phyloP scores from a whole-genome alignment of 345 rosid genomes.

The Reutealis trisperma region DNA sequence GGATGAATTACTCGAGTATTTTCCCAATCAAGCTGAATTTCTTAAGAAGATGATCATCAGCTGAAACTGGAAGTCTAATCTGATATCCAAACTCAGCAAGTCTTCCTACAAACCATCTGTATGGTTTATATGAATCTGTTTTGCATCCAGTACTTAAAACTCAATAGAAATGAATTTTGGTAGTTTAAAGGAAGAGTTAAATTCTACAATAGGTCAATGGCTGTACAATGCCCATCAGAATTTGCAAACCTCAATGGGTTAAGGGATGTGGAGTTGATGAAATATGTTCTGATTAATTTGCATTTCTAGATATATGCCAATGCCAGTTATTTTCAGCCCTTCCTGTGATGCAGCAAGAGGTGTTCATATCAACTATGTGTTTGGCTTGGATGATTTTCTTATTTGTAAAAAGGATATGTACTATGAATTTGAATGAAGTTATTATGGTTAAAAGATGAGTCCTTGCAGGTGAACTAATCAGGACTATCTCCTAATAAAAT shows the following conservation, averaged over 20 bases:
- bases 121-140: not conserved
- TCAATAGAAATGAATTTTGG: slow-evolving; percentile 1
- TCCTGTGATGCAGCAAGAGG: too few relatives aligned
- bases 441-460: too few relatives aligned
- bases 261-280: too few relatives aligned
- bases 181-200: not conserved
- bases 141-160: not conserved
- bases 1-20: slow-evolving; percentile 81
- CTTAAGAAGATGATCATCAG: slow-evolving; percentile 85
- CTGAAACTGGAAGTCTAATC: slow-evolving; percentile 35
- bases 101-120: not conserved
- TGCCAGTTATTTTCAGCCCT: too few relatives aligned
- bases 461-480: too few relatives aligned
- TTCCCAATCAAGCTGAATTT: slow-evolving; percentile 75
- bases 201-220: not conserved
- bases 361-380: too few relatives aligned
- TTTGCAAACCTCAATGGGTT: not conserved
- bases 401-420: too few relatives aligned
- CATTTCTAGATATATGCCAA: too few relatives aligned
- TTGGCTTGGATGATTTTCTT: too few relatives aligned
- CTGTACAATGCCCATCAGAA: not conserved
- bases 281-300: too few relatives aligned
- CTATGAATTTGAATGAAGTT: too few relatives aligned
- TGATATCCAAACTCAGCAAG: not conserved
- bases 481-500: too few relatives aligned